These are phyloP conservation scores for Monosporascus sp. DNA, from an alignment of 2,329 filamentous ascomycete genomes.

Conservation along the genomic window DNA sequence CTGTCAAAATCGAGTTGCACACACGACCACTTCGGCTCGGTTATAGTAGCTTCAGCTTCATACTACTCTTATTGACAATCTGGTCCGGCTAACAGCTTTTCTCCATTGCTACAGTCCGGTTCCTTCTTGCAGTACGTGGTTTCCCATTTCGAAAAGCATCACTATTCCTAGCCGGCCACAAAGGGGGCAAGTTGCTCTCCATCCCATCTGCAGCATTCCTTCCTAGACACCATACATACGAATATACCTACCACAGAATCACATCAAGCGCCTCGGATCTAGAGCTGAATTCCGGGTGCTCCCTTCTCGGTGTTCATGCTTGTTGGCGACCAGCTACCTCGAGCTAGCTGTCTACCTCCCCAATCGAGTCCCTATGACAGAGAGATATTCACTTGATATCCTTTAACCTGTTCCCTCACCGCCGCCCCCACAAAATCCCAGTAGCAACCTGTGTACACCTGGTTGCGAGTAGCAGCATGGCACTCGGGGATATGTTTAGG, in stretches of 20 bases:
- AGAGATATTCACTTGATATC: no score
- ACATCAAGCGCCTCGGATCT: background rate
- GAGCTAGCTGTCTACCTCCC: no score
- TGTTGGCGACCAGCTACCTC: no score
- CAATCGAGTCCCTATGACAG: no score
- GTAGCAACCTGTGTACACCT: no score
- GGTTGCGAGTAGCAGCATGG: no score
- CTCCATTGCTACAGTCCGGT: background rate
- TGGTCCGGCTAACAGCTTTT: background rate
- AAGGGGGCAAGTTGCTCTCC: background rate
- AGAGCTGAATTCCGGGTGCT: no score
- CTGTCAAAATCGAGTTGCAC: conserved; percentile 28
- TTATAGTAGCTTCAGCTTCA: conserved; percentile 6
- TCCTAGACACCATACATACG: no score
- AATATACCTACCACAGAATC: background rate
- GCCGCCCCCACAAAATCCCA: no score
- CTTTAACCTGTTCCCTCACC: no score
- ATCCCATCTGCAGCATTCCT: background rate
- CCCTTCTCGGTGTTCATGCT: no score
- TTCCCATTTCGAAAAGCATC: background rate
- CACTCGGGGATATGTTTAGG: no score
- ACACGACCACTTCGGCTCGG: conserved; percentile 13
- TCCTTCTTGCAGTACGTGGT: background rate
- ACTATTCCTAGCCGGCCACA: background rate
- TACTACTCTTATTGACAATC: conserved; percentile 1